Evolutionary conservation across 768 basidiomycete genomes (phyloP), one percentile per base, ranked within the genome.

Genomic region (Amanita phalloides): DNA sequence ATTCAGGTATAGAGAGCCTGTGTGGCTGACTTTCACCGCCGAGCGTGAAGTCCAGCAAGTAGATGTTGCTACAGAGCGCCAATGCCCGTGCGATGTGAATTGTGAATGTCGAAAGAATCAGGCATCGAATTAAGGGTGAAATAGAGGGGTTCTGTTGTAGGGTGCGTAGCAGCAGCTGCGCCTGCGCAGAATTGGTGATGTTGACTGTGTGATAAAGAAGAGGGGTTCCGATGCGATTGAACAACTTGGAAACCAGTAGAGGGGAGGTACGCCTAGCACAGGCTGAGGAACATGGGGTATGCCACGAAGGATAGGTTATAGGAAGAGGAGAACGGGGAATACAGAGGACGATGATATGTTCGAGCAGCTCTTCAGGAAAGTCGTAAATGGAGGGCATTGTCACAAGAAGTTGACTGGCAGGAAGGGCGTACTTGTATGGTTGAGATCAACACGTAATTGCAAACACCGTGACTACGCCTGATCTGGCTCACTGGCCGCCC

Each of bases 201-300:
- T 69, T 67, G 39, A 84, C 54, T 39, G 71, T 69, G 59, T 75
- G 68, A 67, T 84, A 84, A 55, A 79, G 71, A 10, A 82, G 68
- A 1, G 82, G 81, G 0, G 73, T 72, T 1, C 70, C 72, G 54
- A 85, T 81, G 53, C 84, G 73, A 41, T 71, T 62, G 66, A 82
- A 79, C 21, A 66, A 59, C 36, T 64, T 72, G 46, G 65, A 81
- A 43, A 79, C 76, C 48, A 77, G 72, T 13, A 84, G 71, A 0
- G 74, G 69, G 4, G 76, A 67, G 14, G 66, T 59, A 11, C 63
- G 64, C 28, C 63, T 58, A 42, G 57, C 52, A 47, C 17, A 17
- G 17, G 17, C 17, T 17, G 54, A 60, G 49, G 56, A 32, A 17
- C 41, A 14, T 3, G 48, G 46, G 3, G 47, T 49, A 36, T 64